Percentiles rank a stretch among this genome's conserved stretches.
Conservation (phyloP, 1,139 yeast genomes). For the Debaryomycetaceae sp. region DNA sequence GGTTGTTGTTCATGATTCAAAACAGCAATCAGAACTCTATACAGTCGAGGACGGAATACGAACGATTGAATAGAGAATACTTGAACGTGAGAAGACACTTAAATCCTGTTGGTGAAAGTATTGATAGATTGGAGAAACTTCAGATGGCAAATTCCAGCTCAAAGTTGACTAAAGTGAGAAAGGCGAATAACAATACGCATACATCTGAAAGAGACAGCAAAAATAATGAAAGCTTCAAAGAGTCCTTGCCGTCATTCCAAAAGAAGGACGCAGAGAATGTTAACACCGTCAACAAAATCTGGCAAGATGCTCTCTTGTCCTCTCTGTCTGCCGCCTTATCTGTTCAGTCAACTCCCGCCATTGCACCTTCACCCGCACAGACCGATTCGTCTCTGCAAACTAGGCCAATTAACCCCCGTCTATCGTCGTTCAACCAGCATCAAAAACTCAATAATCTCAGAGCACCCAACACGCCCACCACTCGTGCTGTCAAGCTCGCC, state of each 20-base stretch:
- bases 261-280: constrained; percentile 32
- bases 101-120: constrained; percentile 66
- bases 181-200: constrained; percentile 1
- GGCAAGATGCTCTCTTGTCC: constrained; percentile 42
- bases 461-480: constrained; percentile 30
- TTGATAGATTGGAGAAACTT: constrained; percentile 41
- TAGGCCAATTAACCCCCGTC: constrained; percentile 25
- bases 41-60: constrained; percentile 72
- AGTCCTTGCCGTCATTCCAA: constrained; percentile 30
- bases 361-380: constrained; percentile 2
- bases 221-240: constrained; percentile 32
- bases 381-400: constrained; percentile 12
- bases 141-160: constrained; percentile 16
- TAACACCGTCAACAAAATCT: constrained; percentile 26
- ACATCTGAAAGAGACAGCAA: constrained; percentile 7
- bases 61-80: constrained; percentile 70
- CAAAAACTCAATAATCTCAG: constrained; percentile 11
- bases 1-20: constrained; percentile 31
- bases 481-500: constrained; percentile 38
- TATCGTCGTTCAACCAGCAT: constrained; percentile 22
- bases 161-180: constrained; percentile 19
- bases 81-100: constrained; percentile 63
- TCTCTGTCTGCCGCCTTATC: constrained; percentile 12
- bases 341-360: constrained; percentile 3
- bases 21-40: constrained; percentile 44